Base-by-base conservation (phyloP, 768 basidiomycete genomes). In the Russula sp. region DNA sequence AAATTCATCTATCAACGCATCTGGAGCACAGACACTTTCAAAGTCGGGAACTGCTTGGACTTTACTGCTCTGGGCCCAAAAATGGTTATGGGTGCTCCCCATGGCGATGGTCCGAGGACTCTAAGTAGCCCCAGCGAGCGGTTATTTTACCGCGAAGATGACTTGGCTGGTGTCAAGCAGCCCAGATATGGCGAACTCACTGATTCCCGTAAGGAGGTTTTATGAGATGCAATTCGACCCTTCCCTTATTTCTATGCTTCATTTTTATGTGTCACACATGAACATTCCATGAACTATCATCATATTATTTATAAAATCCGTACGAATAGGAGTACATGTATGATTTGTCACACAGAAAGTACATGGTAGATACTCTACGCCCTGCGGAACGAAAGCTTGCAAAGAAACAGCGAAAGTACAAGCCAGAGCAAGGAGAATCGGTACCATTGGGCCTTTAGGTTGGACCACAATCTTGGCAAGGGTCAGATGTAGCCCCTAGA, bases 11-110 rank as follows among this genome's bases (percentile, higher is more conserved):
- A 82, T 71, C 85, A 86, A 67, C 82, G 86, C 20, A 75, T 88
- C 69, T 87, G 82, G 80, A 85, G 85, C 72, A 76, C 76, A 22
- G 86, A 88, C 68, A 72, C 75, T 16, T 83, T 88, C 71, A 86
- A 84, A 69, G 68, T 88, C 16, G 86, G 86, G 18, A 77, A 77
- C 0, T 71, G 76, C 34, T 79, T 88, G 37, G 77, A 82, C 63
- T 88, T 87, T 62, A 77, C 78, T 8, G 71, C 78, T 0, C 70
- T 85, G 48, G 78, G 82, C 6, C 69, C 68, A 40, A 82, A 77
- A 68, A 73, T 84, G 69, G 70, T 83, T 18, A 80, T 85, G 75
- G 86, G 77, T 10, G 76, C 79, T 42, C 61, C 64, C n/a, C 45
- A 31, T 31, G 39, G 14, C 14, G 42, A 59, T 45, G 54, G 59